These are phyloP conservation scores for Dichotomocladium elegans DNA, from an alignment of 371 early-diverging fungal genomes.

Conservation along the genomic window DNA sequence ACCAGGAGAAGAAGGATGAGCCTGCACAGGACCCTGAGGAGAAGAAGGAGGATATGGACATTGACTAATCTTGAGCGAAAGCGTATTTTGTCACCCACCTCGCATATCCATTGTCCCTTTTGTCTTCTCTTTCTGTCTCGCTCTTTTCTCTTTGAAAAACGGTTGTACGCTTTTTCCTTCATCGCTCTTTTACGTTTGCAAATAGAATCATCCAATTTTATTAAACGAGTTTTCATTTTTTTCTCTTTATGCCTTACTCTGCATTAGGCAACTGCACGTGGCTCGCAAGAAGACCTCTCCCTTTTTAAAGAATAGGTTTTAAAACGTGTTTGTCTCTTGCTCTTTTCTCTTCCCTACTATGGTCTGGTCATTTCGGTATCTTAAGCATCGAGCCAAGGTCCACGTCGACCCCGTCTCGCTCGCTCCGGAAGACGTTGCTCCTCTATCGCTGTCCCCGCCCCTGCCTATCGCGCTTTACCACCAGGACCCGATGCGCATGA, in stretches of 20 bases:
- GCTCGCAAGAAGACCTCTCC: neutral
- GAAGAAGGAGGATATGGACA: neutral
- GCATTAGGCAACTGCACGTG: too few species aligned
- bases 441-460: neutral
- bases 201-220: too few species aligned
- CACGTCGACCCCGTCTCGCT: neutral
- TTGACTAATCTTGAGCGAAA: neutral
- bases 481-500: constrained; percentile 14
- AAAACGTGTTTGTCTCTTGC: too few species aligned
- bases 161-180: neutral
- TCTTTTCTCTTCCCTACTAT: neutral
- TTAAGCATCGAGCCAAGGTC: neutral
- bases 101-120: neutral
- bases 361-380: neutral
- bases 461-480: neutral
- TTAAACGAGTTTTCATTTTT: too few species aligned
- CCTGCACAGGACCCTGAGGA: neutral
- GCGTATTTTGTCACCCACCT: neutral
- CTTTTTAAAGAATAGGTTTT: neutral
- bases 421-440: neutral
- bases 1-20: neutral
- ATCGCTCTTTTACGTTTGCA: neutral
- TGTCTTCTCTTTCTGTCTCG: neutral
- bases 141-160: neutral
- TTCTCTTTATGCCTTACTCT: too few species aligned